phyloP scores from a whole-genome alignment of 495 filamentous ascomycete species.

The Aspergillus bertholletiae region DNA sequence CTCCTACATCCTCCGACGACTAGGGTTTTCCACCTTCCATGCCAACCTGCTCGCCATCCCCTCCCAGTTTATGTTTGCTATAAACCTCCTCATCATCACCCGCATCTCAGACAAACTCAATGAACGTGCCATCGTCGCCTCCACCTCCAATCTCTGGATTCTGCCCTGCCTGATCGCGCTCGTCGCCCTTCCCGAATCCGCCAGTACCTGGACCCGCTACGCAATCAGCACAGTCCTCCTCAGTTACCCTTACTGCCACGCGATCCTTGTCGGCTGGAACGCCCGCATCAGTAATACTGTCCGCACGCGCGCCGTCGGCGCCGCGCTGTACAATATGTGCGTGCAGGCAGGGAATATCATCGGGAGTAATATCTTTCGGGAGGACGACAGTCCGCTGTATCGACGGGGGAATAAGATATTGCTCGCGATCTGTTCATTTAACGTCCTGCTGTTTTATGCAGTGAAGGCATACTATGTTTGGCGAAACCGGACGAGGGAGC shows the following conservation, averaged over 20 bases:
- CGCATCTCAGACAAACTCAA: slow-evolving; percentile 38
- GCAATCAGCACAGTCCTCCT: slow-evolving; percentile 37
- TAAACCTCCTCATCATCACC: slow-evolving; percentile 29
- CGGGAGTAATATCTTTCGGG: slow-evolving; percentile 44
- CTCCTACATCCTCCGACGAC: slow-evolving; percentile 39
- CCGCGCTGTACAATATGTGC: slow-evolving; percentile 46
- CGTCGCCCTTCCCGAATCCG: slow-evolving; percentile 23
- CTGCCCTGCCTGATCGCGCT: slow-evolving; percentile 45
- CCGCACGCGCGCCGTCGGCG: slow-evolving; percentile 48
- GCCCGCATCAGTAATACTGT: slow-evolving; percentile 52
- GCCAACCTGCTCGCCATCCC: slow-evolving; percentile 50
- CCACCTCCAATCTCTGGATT: slow-evolving; percentile 43
- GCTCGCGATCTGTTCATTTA: slow-evolving; percentile 34
- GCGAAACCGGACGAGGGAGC: slow-evolving; percentile 20
- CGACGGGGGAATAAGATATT: slow-evolving; percentile 37
- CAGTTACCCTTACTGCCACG: slow-evolving; percentile 48
- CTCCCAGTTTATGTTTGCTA: slow-evolving; percentile 37
- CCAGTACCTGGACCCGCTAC: slow-evolving; percentile 41
- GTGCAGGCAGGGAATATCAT: slow-evolving; percentile 41
- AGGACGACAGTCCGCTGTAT: slow-evolving; percentile 38
- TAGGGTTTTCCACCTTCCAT: slow-evolving; percentile 46
- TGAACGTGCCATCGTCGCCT: slow-evolving; percentile 39
- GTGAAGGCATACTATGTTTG: slow-evolving; percentile 29
- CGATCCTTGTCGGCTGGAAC: slow-evolving; percentile 55
- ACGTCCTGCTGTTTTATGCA: slow-evolving; percentile 23